Conservation (phyloP, 1,284 basidiomycete genomes). For the Xanthoconium separans region DNA sequence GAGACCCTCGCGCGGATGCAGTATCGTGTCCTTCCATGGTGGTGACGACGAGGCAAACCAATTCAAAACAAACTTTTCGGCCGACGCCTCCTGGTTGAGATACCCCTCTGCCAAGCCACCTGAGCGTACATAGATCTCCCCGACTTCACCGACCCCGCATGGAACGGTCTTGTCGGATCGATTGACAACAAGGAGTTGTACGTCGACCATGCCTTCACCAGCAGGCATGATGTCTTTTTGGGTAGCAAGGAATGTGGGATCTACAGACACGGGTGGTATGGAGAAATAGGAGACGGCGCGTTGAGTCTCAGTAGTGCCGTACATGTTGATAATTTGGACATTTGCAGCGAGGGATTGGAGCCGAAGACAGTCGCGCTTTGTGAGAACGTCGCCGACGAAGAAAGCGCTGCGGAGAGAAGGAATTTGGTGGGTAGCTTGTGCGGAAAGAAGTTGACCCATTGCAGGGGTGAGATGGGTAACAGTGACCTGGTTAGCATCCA, state of each 20-base stretch:
- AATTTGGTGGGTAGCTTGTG: slow-evolving; percentile 90
- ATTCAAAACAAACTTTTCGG: slow-evolving; percentile 90
- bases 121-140: slow-evolving; percentile 98
- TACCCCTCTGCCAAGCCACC: slow-evolving; percentile 97
- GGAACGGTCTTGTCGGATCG: slow-evolving; percentile 85
- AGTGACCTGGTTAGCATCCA: slow-evolving; percentile 88
- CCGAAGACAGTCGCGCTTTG: slow-evolving; percentile 96
- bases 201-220: slow-evolving; percentile 96
- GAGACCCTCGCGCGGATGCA: slow-evolving; percentile 52
- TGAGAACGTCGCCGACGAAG: slow-evolving; percentile 99
- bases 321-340: slow-evolving; percentile 98
- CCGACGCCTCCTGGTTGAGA: slow-evolving; percentile 79
- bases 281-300: slow-evolving; percentile 98
- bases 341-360: slow-evolving; percentile 93
- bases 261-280: slow-evolving; percentile 83
- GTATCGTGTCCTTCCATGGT: slow-evolving; percentile 69
- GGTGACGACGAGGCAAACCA: slow-evolving; percentile 74
- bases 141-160: slow-evolving; percentile 95
- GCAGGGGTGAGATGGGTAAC: slow-evolving; percentile 97
- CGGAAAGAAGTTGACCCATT: slow-evolving; percentile 98
- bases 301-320: slow-evolving; percentile 99
- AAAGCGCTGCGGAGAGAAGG: slow-evolving; percentile 89
- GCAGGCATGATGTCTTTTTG: slow-evolving; percentile 99
- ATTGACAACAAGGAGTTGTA: slow-evolving; percentile 97
- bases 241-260: slow-evolving; percentile 88